Evolutionary conservation across 129 eudicot species (phyloP).

Genomic region (Sambucus nigra): DNA sequence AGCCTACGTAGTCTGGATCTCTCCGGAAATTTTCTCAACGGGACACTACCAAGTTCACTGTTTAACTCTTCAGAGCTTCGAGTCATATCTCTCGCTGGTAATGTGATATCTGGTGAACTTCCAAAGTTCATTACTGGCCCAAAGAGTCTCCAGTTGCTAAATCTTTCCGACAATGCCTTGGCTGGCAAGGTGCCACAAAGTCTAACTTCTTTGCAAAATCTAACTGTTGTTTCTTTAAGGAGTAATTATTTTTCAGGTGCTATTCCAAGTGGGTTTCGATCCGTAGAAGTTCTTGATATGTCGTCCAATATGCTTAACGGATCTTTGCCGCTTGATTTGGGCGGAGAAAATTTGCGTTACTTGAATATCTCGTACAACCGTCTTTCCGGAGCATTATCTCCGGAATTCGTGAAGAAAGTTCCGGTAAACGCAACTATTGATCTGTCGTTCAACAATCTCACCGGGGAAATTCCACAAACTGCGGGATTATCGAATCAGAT

Average conservation of each 20-base stretch:
- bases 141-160: slow-evolving; percentile 30
- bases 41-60: slow-evolving; percentile 57
- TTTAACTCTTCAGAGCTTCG: slow-evolving; percentile 53
- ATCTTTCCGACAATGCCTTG: slow-evolving; percentile 57
- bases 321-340: slow-evolving; percentile 46
- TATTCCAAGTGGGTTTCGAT: slow-evolving; percentile 45
- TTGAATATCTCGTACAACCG: slow-evolving; percentile 66
- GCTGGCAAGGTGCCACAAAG: slow-evolving; percentile 48
- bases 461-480: slow-evolving; percentile 61
- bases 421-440: slow-evolving; percentile 54
- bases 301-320: slow-evolving; percentile 59
- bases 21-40: slow-evolving; percentile 60
- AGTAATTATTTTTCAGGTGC: slow-evolving; percentile 54
- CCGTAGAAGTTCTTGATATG: slow-evolving; percentile 43
- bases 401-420: slow-evolving; percentile 26
- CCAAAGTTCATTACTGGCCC: slow-evolving; percentile 21
- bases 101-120: slow-evolving; percentile 53
- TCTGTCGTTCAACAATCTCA: slow-evolving; percentile 58
- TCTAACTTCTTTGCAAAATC: slow-evolving; percentile 30
- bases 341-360: slow-evolving; percentile 44
- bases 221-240: slow-evolving; percentile 49
- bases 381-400: slow-evolving; percentile 42
- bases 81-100: slow-evolving; percentile 52
- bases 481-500: slow-evolving; percentile 33
- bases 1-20: slow-evolving; percentile 58